Evolutionary conservation across 2,329 filamentous ascomycete species (phyloP).

Genomic region (Penicillium frequentans): DNA sequence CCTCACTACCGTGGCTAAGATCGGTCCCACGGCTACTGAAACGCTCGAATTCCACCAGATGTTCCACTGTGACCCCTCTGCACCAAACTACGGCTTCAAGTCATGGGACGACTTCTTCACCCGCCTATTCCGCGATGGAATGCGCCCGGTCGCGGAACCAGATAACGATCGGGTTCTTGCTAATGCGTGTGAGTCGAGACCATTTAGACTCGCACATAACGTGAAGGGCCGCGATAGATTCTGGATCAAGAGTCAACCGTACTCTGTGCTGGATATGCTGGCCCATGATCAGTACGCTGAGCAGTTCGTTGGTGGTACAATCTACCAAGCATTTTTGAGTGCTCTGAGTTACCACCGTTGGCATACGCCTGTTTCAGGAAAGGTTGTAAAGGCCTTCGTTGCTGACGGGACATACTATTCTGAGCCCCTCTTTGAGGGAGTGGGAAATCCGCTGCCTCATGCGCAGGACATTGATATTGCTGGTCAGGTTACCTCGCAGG

Average conservation of each 20-base stretch:
- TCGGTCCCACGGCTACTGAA: conserved; percentile 17
- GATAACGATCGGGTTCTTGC: conserved; percentile 51
- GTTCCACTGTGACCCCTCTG: conserved; percentile 29
- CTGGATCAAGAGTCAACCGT: conserved; percentile 69
- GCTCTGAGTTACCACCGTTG: conserved; percentile 70
- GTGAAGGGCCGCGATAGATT: conserved; percentile 61
- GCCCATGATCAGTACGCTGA: conserved; percentile 52
- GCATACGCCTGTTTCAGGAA: conserved; percentile 68
- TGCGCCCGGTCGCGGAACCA: conserved; percentile 62
- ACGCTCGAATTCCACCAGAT: conserved; percentile 29
- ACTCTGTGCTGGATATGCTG: conserved; percentile 66
- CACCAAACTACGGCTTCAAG: conserved; percentile 52
- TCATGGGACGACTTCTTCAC: conserved; percentile 75
- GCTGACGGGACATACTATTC: conserved; percentile 68
- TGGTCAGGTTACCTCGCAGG: conserved; percentile 51
- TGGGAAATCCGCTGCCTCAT: conserved; percentile 32
- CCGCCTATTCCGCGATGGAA: conserved; percentile 53
- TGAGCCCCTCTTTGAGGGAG: conserved; percentile 56
- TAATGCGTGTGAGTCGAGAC: conserved; percentile 65
- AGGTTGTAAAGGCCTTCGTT: conserved; percentile 57
- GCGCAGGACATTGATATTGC: conserved; percentile 28
- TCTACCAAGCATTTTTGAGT: conserved; percentile 71
- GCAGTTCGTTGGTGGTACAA: conserved; percentile 62
- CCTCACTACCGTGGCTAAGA: conserved; percentile 33
- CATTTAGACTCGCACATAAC: conserved; percentile 53